Evolutionary conservation across 371 early-diverging fungal genomes (phyloP), one percentile per base, ranked within the genome.

Genomic region (Lichtheimia hyalospora): DNA sequence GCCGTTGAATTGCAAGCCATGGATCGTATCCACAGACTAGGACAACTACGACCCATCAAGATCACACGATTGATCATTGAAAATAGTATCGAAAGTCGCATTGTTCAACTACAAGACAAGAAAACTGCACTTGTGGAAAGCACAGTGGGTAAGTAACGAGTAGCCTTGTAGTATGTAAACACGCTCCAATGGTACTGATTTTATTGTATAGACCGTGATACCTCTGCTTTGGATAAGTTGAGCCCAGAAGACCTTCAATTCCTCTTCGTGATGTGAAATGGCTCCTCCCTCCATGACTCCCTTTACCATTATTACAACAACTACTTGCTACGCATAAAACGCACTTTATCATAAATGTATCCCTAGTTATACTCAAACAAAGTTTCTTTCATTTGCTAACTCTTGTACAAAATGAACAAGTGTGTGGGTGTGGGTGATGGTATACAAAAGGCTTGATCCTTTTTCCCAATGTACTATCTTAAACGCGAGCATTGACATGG

Each of bases 1-100:
- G 14, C 46, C 10, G 16, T 21, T 2, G 46, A 46, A 59, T 20
- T 92, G 28, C 54, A 94, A 75, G 91, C 90, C 3, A 92, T 91
- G 89, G 96, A 95, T 62, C 92, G 96, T 44, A 94, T 96, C 66
- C 95, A 95, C 68, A 83, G 95, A 44, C 83, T 96, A 58, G 96
- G 96, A 1, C 96, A 97, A 64, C 73, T 84, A 63, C 80, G 97
- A 23, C 96, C 97, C 4, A 92, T 97, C 67, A 76, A 87, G 55
- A 91, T 95, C 55, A 94, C 95, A 0, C 79, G 93, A 15, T 64
- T 97, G 52, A 92, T 98, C 50, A 93, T 97, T 56, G 94, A 96
- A 63, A 95, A 99, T 77, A 92, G 93, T 39, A 97, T 99, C 59
- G 99, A 99, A 71, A 86, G 88, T 21, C 86, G 96, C 48, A 97